Conservation (phyloP, 225 moss, liverwort and hornwort genomes). For the Climacium dendroides region DNA sequence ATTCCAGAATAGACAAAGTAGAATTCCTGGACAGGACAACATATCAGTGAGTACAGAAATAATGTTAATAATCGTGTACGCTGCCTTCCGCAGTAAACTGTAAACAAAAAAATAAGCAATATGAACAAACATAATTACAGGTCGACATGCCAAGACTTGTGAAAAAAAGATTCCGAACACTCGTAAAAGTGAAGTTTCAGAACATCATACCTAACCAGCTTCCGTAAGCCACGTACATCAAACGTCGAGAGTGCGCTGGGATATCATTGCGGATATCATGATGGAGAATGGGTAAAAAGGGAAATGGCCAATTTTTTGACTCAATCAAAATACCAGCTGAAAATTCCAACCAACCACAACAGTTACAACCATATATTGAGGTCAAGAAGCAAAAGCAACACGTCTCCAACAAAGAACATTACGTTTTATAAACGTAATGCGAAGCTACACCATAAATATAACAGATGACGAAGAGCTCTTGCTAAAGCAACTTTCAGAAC, state of each 20-base stretch:
- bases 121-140: neutral
- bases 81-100: neutral
- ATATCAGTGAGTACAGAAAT: neutral
- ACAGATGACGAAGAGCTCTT: neutral
- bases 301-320: slow-evolving; percentile 78
- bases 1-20: slow-evolving; percentile 75
- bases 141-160: neutral
- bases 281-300: slow-evolving; percentile 65
- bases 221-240: slow-evolving; percentile 70
- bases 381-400: neutral
- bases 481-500: neutral
- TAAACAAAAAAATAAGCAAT: neutral
- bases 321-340: slow-evolving; percentile 84
- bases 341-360: neutral
- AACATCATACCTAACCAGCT: slow-evolving; percentile 77
- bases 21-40: slow-evolving; percentile 43
- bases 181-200: neutral
- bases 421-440: neutral
- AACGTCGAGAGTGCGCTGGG: slow-evolving; percentile 63
- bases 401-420: neutral
- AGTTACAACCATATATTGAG: neutral
- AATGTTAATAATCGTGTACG: neutral
- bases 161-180: neutral
- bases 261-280: slow-evolving; percentile 85
- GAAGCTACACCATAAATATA: neutral